Evolutionary conservation across 179 eudicot species (phyloP), one percentile per base, ranked within the genome.

Genomic region (Sideroxylon spinosum): DNA sequence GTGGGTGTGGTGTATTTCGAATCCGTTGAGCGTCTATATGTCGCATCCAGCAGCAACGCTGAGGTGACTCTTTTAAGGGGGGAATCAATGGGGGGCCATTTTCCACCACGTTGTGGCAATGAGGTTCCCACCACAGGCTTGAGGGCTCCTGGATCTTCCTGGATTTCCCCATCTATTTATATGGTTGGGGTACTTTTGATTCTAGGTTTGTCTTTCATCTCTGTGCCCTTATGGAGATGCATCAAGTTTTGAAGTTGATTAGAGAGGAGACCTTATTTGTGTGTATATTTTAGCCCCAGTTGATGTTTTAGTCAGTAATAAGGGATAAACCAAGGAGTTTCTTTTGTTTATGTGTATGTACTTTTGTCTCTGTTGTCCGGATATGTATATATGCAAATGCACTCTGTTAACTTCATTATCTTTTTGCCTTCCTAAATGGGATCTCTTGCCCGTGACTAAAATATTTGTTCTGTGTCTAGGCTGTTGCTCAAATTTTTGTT

Each of bases 101-200:
- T 22, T 8, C 23, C 62, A 12, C 25, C 76, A 32, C 10, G 53
- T 1, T 9, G 69, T 25, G 46, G 48, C 55, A n/a, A 44, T 4
- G 73, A 10, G 73, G 56, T 69, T 20, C 16, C 56, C 13, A 17
- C 52, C 37, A 25, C 52, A 19, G 46, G 46, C 44, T 26, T 29
- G 44, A 25, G 16, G 46, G 1, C 26, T 64, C 37, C 1, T 25
- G 55, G 55, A 20, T 6, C 28, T 20, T 17, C n/a, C 7, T 11
- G 53, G 68, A 13, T 48, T 67, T 63, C 78, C 6, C 67, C 77
- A 19, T 57, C 64, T 53, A 4, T 63, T 10, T 80, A 71, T 81
- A 75, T 83, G 81, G 76, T 76, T 28, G 60, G 56, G 73, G 84
- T 78, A 50, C 74, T 87, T 63, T 28, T 82, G 71, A 79, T 73